Conservation (phyloP, 164 flowering plant species). For the Kalanchoe fedtschenkoi region DNA sequence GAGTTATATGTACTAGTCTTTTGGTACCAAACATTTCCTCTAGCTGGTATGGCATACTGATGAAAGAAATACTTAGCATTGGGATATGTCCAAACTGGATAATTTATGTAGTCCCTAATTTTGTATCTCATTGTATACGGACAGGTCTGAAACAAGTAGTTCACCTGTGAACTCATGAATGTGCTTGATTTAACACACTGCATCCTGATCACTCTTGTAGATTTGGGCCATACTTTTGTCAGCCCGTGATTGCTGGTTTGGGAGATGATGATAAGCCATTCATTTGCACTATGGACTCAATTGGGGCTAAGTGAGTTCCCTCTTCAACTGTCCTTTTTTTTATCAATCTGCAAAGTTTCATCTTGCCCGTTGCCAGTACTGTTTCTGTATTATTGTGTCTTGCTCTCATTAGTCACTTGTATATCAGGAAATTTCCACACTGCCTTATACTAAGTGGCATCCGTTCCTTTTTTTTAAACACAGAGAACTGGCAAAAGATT, state of each 20-base stretch:
- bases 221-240: conserved; percentile 94
- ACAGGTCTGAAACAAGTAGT: background rate
- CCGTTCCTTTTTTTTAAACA: background rate
- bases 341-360: conserved; percentile 85
- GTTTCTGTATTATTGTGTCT: conserved; percentile 81
- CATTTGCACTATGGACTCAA: conserved; percentile 92
- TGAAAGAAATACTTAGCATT: too few species aligned
- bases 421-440: conserved; percentile 52
- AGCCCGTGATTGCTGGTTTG: conserved; percentile 95
- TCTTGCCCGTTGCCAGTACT: too few species aligned
- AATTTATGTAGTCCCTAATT: too few species aligned
- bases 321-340: conserved; percentile 73
- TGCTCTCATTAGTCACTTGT: conserved; percentile 92
- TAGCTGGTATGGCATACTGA: too few species aligned
- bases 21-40: too few species aligned
- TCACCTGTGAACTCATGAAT: background rate
- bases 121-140: too few species aligned
- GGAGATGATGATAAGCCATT: conserved; percentile 87
- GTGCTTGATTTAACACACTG: background rate
- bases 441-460: background rate
- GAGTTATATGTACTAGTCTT: too few species aligned
- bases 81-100: too few species aligned
- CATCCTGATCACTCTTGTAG: conserved; percentile 25
- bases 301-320: conserved; percentile 78
- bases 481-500: conserved; percentile 96